phyloP scores from a whole-genome alignment of 257 asterid genomes.

The Fraxinus americana region DNA sequence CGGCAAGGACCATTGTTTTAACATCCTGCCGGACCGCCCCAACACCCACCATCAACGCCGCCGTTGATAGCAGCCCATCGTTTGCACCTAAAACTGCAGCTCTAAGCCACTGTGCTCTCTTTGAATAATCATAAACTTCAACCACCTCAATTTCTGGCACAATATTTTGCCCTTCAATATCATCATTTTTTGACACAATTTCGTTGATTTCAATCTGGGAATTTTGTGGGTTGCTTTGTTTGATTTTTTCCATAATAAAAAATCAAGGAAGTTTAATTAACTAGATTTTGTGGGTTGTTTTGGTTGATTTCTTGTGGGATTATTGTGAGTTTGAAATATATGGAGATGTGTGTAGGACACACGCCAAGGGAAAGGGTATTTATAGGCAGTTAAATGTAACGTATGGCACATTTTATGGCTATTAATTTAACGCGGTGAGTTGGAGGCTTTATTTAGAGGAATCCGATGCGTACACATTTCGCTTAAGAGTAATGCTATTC shows the following conservation, averaged over 20 bases:
- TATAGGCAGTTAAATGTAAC: constrained; percentile 26
- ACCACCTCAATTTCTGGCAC: constrained; percentile 19
- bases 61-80: constrained; percentile 67
- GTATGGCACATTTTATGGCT: not conserved
- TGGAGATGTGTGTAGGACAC: constrained; percentile 53
- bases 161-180: constrained; percentile 34
- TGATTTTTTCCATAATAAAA: constrained; percentile 28
- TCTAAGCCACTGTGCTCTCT: constrained; percentile 74
- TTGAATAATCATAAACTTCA: constrained; percentile 45
- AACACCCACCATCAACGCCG: constrained; percentile 74
- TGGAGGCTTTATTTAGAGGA: constrained; percentile 16
- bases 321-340: not conserved
- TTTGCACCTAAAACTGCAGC: constrained; percentile 79
- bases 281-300: no score
- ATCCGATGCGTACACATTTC: constrained; percentile 53
- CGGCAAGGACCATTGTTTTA: constrained; percentile 64
- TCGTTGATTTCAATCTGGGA: not conserved
- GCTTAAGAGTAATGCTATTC: no score
- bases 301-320: not conserved
- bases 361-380: constrained; percentile 37
- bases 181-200: constrained; percentile 24
- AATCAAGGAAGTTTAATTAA: not conserved
- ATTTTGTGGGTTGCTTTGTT: constrained; percentile 18
- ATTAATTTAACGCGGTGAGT: not conserved
- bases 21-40: constrained; percentile 61